Conservation (phyloP, 257 asterid genomes). For the Perilla frutescens region DNA sequence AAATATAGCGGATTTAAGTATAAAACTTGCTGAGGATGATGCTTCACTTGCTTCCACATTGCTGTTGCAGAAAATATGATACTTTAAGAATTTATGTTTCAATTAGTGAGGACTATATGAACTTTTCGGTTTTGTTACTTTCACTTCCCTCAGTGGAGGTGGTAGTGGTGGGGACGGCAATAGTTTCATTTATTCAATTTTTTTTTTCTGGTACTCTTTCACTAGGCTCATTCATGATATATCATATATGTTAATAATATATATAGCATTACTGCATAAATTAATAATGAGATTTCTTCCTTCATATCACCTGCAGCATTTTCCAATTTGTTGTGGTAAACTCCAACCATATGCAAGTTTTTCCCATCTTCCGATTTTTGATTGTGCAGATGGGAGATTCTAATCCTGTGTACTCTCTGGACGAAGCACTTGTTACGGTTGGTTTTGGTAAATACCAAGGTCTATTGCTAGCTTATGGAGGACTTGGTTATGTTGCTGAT, state of each 20-base stretch:
- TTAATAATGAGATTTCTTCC: background rate
- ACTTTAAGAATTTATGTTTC: too few species aligned
- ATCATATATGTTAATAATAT: too few species aligned
- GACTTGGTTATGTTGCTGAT: constrained; percentile 52
- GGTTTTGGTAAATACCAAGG: constrained; percentile 61
- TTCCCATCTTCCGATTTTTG: constrained; percentile 5
- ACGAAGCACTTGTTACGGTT: constrained; percentile 47
- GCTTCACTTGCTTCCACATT: background rate
- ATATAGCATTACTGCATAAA: too few species aligned
- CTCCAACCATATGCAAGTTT: constrained; percentile 6
- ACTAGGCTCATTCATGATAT: too few species aligned
- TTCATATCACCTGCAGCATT: background rate
- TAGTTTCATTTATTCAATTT: too few species aligned
- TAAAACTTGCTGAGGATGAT: background rate
- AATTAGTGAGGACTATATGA: too few species aligned
- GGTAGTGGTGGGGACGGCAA: too few species aligned
- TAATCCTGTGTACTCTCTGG: constrained; percentile 43
- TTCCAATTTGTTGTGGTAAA: too few species aligned
- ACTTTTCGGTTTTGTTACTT: too few species aligned
- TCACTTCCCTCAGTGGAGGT: too few species aligned
- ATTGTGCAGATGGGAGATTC: constrained; percentile 48
- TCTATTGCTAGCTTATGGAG: constrained; percentile 55
- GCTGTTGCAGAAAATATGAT: too few species aligned
- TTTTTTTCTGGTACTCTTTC: too few species aligned
- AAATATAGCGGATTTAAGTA: background rate